These are phyloP conservation scores for Kuraishia borneana DNA, from an alignment of 805 yeast genomes.

Conservation along the genomic window DNA sequence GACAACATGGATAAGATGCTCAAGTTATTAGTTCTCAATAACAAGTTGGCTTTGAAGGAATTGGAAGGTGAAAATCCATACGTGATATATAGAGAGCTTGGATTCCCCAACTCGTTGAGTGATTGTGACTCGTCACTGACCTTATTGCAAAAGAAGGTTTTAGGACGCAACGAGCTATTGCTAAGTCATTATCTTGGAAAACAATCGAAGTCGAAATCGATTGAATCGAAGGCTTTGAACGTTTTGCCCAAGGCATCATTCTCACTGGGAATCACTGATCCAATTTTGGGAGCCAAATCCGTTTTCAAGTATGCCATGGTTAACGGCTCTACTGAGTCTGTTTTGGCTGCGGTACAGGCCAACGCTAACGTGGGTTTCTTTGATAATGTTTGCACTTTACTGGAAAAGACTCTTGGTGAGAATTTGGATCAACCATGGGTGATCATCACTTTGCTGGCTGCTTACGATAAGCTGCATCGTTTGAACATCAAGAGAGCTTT, in stretches of 20 bases:
- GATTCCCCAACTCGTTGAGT: slow-evolving; percentile 17
- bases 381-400: slow-evolving; percentile 21
- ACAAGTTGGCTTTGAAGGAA: slow-evolving; percentile 21
- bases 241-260: slow-evolving; percentile 10
- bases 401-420: slow-evolving; percentile 20
- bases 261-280: slow-evolving; percentile 7
- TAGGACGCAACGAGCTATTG: slow-evolving; percentile 32
- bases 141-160: slow-evolving; percentile 24
- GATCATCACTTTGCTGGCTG: slow-evolving; percentile 33
- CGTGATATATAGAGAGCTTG: slow-evolving; percentile 18
- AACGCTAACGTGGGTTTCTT: slow-evolving; percentile 16
- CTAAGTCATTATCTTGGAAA: slow-evolving; percentile 29
- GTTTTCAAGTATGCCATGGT: slow-evolving; percentile 21
- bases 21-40: slow-evolving; percentile 31
- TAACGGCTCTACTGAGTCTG: slow-evolving; percentile 18
- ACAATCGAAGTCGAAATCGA: slow-evolving; percentile 12
- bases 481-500: slow-evolving; percentile 19
- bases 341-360: slow-evolving; percentile 23
- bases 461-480: slow-evolving; percentile 36
- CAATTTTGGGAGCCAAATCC: slow-evolving; percentile 16
- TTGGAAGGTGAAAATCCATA: slow-evolving; percentile 8
- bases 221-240: slow-evolving; percentile 13
- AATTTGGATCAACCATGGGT: slow-evolving; percentile 29
- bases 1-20: slow-evolving; percentile 24
- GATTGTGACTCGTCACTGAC: slow-evolving; percentile 20